phyloP scores from a whole-genome alignment of 2,329 filamentous ascomycete genomes.

The Lecanoromycetidae sp. region DNA sequence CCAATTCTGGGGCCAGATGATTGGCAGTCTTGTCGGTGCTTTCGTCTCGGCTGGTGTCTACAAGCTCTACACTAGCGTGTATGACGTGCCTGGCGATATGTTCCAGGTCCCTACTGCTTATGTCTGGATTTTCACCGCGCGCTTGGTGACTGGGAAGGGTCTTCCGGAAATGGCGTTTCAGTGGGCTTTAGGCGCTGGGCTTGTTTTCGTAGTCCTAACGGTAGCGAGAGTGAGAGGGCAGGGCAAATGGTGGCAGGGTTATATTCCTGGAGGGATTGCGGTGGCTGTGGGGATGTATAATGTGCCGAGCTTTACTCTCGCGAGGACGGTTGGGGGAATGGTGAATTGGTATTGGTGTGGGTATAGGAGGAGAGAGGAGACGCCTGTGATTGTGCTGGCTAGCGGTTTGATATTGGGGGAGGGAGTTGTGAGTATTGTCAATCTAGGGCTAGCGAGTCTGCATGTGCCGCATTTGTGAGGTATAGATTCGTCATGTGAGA shows the following conservation, averaged over 20 bases:
- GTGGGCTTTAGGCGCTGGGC: constrained; percentile 63
- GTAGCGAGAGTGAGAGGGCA: constrained; percentile 47
- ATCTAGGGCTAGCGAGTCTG: constrained; percentile 67
- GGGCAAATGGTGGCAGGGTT: constrained; percentile 54
- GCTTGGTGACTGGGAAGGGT: constrained; percentile 82
- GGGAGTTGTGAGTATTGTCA: constrained; percentile 82
- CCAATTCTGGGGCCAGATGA: constrained; percentile 93
- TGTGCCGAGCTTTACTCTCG: constrained; percentile 86
- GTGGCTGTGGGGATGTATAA: constrained; percentile 99
- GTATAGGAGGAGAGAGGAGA: constrained; percentile 40
- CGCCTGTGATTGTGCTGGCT: constrained; percentile 78
- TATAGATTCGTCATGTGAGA: too few relatives aligned
- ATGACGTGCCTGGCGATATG: constrained; percentile 72
- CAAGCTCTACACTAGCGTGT: constrained; percentile 78
- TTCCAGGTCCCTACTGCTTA: constrained; percentile 93
- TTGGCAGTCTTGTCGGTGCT: constrained; percentile 76
- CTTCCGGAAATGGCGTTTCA: constrained; percentile 72
- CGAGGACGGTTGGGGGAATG: constrained; percentile 67
- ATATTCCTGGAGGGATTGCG: constrained; percentile 83
- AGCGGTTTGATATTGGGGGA: constrained; percentile 85
- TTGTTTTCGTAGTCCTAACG: constrained; percentile 62
- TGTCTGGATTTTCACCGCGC: constrained; percentile 94
- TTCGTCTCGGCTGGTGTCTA: constrained; percentile 80
- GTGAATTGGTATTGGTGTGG: constrained; percentile 66
- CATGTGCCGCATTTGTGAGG: constrained; percentile 61